Conservation (phyloP, 2,329 filamentous ascomycete genomes). For the Microcyclospora tardicrescens region DNA sequence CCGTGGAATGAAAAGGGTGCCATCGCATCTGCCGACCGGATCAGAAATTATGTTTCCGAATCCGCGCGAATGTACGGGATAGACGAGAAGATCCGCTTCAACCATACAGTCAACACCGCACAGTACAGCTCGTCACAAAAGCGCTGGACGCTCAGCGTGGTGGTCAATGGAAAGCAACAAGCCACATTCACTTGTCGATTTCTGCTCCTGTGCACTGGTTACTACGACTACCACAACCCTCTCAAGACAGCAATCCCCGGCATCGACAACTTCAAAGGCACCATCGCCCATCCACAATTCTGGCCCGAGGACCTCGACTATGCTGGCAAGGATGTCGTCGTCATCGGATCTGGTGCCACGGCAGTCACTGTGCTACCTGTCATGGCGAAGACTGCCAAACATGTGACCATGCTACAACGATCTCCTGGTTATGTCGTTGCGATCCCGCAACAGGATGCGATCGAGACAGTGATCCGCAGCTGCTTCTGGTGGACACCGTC, state of each 20-base stretch:
- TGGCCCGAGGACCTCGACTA: conserved; percentile 61
- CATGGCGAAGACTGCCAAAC: conserved; percentile 49
- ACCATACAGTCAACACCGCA: conserved; percentile 28
- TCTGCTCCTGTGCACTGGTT: conserved; percentile 51
- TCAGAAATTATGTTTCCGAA: conserved; percentile 31
- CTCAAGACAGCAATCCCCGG: conserved; percentile 51
- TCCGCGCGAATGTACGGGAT: conserved; percentile 33
- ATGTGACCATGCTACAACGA: conserved; percentile 70
- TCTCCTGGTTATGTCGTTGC: conserved; percentile 50
- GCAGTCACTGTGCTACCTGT: conserved; percentile 64
- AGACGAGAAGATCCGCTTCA: conserved; percentile 33
- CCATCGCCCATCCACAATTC: conserved; percentile 57
- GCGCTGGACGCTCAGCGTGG: conserved; percentile 31
- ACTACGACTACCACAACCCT: conserved; percentile 59
- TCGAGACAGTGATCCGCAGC: conserved; percentile 14
- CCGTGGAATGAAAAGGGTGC: conserved; percentile 46
- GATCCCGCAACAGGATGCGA: conserved; percentile 14
- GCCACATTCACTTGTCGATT: conserved; percentile 31
- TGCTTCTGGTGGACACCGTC: conserved; percentile 12
- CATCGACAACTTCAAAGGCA: conserved; percentile 51
- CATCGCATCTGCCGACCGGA: conserved; percentile 33
- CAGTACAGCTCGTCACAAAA: conserved; percentile 38
- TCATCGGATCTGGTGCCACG: conserved; percentile 69
- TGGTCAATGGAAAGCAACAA: conserved; percentile 24
- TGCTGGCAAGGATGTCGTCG: conserved; percentile 51